A percentile compares a stretch with the other conserved stretches of the same genome.
Conservation (phyloP, 2,329 filamentous ascomycete species). For the Alternaria ventricosa region DNA sequence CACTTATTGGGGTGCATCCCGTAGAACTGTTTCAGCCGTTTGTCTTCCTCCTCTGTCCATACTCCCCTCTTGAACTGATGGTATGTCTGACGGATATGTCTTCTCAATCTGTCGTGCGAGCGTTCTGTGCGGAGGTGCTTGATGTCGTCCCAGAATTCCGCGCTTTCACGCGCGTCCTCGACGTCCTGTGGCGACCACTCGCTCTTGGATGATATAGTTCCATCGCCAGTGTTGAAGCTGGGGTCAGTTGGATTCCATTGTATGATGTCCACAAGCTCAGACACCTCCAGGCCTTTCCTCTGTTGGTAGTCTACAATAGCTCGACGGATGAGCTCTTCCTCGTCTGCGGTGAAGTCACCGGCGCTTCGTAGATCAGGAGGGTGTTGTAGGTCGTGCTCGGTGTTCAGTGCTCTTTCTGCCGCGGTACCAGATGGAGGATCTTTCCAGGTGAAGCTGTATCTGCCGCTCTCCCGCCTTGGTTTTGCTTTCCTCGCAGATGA, state of each 20-base stretch:
- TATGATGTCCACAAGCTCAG: constrained; percentile 29
- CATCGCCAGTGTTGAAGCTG: neutral
- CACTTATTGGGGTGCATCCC: constrained; percentile 63
- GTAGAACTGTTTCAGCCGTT: constrained; percentile 58
- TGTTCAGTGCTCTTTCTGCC: constrained; percentile 23
- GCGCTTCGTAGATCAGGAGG: constrained; percentile 20
- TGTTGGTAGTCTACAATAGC: constrained; percentile 29
- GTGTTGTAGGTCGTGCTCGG: constrained; percentile 12
- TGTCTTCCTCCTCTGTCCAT: constrained; percentile 67
- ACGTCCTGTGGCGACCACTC: constrained; percentile 2
- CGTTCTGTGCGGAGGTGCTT: constrained; percentile 42
- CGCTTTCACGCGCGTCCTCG: constrained; percentile 16
- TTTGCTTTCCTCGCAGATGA: neutral
- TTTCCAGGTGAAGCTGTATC: neutral
- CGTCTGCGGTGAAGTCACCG: constrained; percentile 29
- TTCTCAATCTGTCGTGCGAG: constrained; percentile 42
- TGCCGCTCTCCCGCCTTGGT: neutral
- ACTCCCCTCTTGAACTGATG: constrained; percentile 69
- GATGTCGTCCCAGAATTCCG: constrained; percentile 43
- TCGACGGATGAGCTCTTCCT: constrained; percentile 33
- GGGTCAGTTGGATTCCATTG: constrained; percentile 17
- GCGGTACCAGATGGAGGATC: neutral
- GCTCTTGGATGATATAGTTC: neutral
- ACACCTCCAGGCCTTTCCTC: constrained; percentile 17
- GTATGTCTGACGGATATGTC: constrained; percentile 65